Base-by-base conservation (phyloP, 1,284 basidiomycete species). In the Cryptococcus sp. region DNA sequence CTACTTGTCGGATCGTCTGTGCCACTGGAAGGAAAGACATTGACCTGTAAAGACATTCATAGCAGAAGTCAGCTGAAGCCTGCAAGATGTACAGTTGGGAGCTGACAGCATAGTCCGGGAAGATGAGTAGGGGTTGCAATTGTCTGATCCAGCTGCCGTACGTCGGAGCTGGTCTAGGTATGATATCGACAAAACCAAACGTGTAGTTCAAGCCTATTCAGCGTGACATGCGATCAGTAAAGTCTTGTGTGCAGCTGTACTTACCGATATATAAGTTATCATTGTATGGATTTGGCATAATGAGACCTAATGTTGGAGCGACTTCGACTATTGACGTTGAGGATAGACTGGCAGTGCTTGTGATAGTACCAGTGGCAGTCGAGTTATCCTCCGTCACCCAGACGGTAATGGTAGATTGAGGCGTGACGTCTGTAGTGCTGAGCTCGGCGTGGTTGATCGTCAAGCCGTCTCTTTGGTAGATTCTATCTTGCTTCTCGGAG, bases 101-200 rank as follows among this genome's bases (percentile, higher is more conserved):
- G 50, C 70, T 44, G 29, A 76, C 74, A 10, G 65, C 62, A 39
- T 73, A 63, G 46, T 77, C 67, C 0, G 76, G 72, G 38, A 72
- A 62, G 16, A 73, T 67, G 4, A 78, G 37, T 5, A 74, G 57
- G 4, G 77, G 73, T 6, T 67, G 62, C 7, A 78, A 65, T 10
- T 67, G 50, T n/a, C 77, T 58, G n/a, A 78, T 15, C 72, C 72
- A 76, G 1, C 73, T 73, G 8, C 69, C 73, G 17, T 68, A 62
- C 1, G 68, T 65, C 13, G 67, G 67, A 6, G 69, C 69, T 4
- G 74, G 75, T 17, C 66, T 56, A 5, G 62, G 55, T 2, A 72
- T 70, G 10, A 66, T 61, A 56, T 79, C 77, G 7, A 78, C 68
- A 50, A 75, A 77, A 5, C 77, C 77, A 39, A 79, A 71, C 15